Evolutionary conservation across 139 green algal species (phyloP).

Genomic region (Volvox africanus): DNA sequence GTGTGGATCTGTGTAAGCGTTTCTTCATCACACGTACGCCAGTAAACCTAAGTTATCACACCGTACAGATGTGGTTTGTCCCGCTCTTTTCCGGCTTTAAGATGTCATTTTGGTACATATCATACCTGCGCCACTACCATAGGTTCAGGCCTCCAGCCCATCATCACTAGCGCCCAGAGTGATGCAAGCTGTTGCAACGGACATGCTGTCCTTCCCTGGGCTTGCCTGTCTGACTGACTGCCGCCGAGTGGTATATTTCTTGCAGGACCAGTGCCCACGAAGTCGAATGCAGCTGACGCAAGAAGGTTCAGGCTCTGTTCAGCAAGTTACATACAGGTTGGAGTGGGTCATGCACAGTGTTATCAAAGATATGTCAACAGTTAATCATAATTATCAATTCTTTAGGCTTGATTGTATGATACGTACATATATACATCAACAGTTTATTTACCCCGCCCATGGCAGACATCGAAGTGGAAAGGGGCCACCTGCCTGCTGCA

Average conservation of each 20-base stretch:
- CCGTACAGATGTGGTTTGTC: no score
- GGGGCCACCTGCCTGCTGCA: no score
- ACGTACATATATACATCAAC: background rate
- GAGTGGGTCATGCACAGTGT: background rate
- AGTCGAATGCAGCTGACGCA: background rate
- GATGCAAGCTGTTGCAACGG: background rate
- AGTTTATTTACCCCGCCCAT: no score
- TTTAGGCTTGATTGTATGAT: background rate
- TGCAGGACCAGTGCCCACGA: background rate
- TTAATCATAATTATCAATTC: background rate
- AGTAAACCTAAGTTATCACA: no score
- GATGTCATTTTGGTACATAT: background rate
- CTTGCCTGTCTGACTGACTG: background rate
- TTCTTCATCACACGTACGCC: no score
- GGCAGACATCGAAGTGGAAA: no score
- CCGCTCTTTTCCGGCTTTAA: no score
- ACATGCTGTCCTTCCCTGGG: background rate
- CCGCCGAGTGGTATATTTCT: background rate
- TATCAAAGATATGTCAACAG: background rate
- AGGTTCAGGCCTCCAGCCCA: constrained; percentile 5
- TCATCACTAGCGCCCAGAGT: constrained; percentile 35
- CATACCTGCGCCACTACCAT: background rate
- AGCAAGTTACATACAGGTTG: background rate
- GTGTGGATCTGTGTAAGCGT: no score
- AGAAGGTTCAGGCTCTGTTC: background rate